phyloP scores from a whole-genome alignment of 2,329 filamentous ascomycete species.

The Aspergillus sp. region DNA sequence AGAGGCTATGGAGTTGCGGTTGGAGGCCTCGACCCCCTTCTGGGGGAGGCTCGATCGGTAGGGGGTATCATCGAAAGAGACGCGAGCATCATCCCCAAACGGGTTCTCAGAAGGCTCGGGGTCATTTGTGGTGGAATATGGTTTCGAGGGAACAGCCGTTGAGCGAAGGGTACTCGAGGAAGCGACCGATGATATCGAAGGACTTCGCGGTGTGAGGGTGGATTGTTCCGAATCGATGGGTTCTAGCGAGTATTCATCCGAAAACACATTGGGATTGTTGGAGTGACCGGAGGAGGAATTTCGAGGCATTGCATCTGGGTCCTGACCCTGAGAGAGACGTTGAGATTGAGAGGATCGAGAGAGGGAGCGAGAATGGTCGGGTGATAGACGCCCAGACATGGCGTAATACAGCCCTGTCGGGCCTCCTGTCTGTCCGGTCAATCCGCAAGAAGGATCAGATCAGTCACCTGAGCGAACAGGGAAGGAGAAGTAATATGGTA shows the following conservation, averaged over 20 bases:
- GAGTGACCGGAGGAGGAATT: conserved; percentile 25
- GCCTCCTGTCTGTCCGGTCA: conserved; percentile 27
- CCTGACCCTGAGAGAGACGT: conserved; percentile 16
- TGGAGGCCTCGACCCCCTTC: conserved; percentile 23
- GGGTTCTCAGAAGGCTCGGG: conserved; percentile 24
- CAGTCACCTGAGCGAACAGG: conserved; percentile 16
- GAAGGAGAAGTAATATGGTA: conserved; percentile 1
- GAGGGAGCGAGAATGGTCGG: conserved; percentile 30
- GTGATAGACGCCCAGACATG: conserved; percentile 37
- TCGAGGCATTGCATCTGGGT: conserved; percentile 24
- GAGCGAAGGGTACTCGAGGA: conserved; percentile 30
- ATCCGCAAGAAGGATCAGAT: conserved; percentile 15
- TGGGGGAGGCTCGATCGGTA: conserved; percentile 32
- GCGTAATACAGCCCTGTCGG: conserved; percentile 34
- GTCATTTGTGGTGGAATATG: conserved; percentile 18
- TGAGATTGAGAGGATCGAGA: conserved; percentile 26
- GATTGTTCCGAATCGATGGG: conserved; percentile 31
- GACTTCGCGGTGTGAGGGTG: conserved; percentile 24
- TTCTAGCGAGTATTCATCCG: conserved; percentile 45
- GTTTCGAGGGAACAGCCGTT: conserved; percentile 18
- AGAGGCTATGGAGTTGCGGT: conserved; percentile 29
- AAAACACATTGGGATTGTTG: conserved; percentile 43
- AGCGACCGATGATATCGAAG: conserved; percentile 26
- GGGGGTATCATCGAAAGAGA: conserved; percentile 25
- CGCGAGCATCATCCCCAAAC: conserved; percentile 31